These are phyloP conservation scores for Yarrowia porcina DNA, from an alignment of 805 yeast genomes.

Conservation along the genomic window DNA sequence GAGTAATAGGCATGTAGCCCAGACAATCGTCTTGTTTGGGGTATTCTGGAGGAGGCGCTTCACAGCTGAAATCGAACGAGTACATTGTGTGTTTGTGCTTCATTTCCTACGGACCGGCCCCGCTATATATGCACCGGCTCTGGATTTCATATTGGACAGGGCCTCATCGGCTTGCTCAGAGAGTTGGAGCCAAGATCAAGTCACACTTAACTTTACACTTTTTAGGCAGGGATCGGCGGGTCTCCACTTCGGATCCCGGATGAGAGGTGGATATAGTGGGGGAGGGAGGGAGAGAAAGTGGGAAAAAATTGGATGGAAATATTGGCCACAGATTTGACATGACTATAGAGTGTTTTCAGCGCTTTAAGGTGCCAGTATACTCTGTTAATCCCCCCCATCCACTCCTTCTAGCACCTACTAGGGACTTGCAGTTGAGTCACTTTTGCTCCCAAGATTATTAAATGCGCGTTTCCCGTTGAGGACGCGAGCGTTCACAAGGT, in stretches of 20 bases:
- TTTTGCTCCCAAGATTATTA: slow-evolving; percentile 8
- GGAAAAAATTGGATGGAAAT: too few species aligned
- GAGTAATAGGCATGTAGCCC: neutral
- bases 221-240: slow-evolving; percentile 11
- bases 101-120: too few species aligned
- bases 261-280: too few species aligned
- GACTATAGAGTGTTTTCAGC: too few species aligned
- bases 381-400: too few species aligned
- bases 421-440: neutral
- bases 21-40: slow-evolving; percentile 5
- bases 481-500: neutral
- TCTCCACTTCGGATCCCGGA: slow-evolving; percentile 21
- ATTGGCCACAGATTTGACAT: too few species aligned
- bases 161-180: slow-evolving; percentile 18
- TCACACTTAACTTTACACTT: neutral
- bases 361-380: too few species aligned
- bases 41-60: neutral
- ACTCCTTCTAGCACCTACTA: neutral
- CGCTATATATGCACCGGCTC: neutral
- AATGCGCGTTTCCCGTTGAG: neutral
- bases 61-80: neutral
- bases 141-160: neutral
- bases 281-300: too few species aligned
- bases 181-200: neutral
- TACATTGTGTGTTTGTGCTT: neutral